phyloP scores from a whole-genome alignment of 192 early-diverging fungal genomes.

The Neocallimastix lanati region DNA sequence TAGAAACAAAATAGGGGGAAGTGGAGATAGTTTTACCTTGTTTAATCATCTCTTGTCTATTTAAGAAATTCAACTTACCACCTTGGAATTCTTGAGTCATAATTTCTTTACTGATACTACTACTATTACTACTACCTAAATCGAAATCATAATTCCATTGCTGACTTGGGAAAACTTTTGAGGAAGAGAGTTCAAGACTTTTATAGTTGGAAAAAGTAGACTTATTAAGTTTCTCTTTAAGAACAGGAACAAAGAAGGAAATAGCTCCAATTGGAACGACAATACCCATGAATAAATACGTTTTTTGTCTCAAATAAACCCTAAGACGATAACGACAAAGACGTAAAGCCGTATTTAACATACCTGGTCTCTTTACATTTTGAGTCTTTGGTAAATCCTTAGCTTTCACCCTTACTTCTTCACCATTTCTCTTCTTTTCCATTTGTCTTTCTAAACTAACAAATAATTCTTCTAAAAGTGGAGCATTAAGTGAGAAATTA shows the following conservation, averaged over 20 bases:
- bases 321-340: neutral
- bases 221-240: neutral
- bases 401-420: neutral
- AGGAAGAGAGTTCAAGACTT: neutral
- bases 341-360: neutral
- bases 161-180: neutral
- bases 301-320: neutral
- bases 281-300: neutral
- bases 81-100: neutral
- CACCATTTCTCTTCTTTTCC: neutral
- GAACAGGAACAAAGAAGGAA: neutral
- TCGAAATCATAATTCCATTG: neutral
- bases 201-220: too few species aligned
- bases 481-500: neutral
- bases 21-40: neutral
- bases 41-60: neutral
- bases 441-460: neutral
- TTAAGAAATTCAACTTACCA: neutral
- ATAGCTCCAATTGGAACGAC: neutral
- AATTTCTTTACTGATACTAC: too few species aligned
- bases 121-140: too few species aligned
- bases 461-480: neutral
- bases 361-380: neutral
- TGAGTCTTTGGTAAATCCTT: neutral
- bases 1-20: neutral